A percentile compares a stretch with the other conserved stretches of the same genome.
Conservation (phyloP, 2,329 filamentous ascomycete genomes). For the Penicillium olsonii region DNA sequence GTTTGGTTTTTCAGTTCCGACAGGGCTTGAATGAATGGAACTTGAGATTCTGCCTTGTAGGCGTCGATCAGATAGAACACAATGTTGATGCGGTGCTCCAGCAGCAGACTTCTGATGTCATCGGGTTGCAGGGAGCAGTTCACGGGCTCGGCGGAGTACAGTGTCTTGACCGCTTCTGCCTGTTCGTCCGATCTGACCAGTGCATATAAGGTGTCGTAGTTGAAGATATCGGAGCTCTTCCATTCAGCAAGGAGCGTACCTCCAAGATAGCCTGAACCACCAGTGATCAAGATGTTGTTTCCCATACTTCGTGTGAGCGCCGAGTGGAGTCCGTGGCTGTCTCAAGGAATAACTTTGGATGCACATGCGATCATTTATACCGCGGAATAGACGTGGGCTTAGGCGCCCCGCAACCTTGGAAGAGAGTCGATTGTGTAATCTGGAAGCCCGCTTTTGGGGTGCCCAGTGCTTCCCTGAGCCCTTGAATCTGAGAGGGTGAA, state of each 20-base stretch:
- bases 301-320: conserved; percentile 2
- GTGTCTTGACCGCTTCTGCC: conserved; percentile 43
- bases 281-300: conserved; percentile 25
- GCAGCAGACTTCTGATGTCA: conserved; percentile 40
- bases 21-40: not conserved
- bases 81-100: conserved; percentile 49
- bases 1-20: too few relatives aligned
- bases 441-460: too few relatives aligned
- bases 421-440: too few relatives aligned
- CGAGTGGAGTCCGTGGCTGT: too few relatives aligned
- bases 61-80: conserved; percentile 54
- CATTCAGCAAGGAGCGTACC: conserved; percentile 51
- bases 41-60: not conserved
- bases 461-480: too few relatives aligned
- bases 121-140: conserved; percentile 43
- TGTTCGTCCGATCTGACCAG: conserved; percentile 44
- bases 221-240: too few relatives aligned
- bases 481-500: too few relatives aligned
- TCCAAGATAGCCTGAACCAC: conserved; percentile 52
- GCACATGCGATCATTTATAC: too few relatives aligned
- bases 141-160: conserved; percentile 49
- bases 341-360: too few relatives aligned
- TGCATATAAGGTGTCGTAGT: too few relatives aligned
- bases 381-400: too few relatives aligned
- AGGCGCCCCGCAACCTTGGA: too few relatives aligned